phyloP scores from a whole-genome alignment of 176 grass and related monocot genomes.

The Musa beccarii region DNA sequence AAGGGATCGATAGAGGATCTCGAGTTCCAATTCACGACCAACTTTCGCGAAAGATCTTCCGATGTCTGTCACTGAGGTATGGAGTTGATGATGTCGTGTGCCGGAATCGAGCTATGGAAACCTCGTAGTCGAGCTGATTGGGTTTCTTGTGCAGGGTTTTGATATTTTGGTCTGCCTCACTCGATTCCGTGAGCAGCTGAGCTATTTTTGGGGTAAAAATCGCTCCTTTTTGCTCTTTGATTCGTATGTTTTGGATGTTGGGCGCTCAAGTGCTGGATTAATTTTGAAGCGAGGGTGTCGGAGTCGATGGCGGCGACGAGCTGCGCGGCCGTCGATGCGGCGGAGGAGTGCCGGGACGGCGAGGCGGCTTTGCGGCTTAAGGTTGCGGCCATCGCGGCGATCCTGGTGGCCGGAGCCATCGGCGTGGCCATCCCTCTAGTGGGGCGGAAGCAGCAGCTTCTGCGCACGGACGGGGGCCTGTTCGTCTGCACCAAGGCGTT shows the following conservation, averaged over 20 bases:
- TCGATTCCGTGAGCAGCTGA: not conserved
- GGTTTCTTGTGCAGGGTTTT: not conserved
- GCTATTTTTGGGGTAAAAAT: not conserved
- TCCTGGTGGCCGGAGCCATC: constrained; percentile 38
- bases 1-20: no score
- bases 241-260: not conserved
- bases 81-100: not conserved
- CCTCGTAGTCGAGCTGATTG: not conserved
- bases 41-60: not conserved
- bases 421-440: constrained; percentile 55
- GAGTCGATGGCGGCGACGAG: not conserved
- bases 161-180: not conserved
- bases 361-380: constrained; percentile 48
- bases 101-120: not conserved
- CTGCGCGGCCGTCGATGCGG: not conserved
- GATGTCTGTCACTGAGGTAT: not conserved
- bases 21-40: not conserved
- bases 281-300: not conserved
- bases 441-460: constrained; percentile 40
- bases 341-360: constrained; percentile 33
- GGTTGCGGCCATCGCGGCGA: constrained; percentile 39
- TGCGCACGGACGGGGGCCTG: constrained; percentile 35
- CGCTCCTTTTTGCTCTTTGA: no score
- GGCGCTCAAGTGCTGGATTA: not conserved
- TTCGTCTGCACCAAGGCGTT: constrained; percentile 57